Base-by-base conservation (phyloP, 2,329 filamentous ascomycete species). In the Fusarium verrucosum region DNA sequence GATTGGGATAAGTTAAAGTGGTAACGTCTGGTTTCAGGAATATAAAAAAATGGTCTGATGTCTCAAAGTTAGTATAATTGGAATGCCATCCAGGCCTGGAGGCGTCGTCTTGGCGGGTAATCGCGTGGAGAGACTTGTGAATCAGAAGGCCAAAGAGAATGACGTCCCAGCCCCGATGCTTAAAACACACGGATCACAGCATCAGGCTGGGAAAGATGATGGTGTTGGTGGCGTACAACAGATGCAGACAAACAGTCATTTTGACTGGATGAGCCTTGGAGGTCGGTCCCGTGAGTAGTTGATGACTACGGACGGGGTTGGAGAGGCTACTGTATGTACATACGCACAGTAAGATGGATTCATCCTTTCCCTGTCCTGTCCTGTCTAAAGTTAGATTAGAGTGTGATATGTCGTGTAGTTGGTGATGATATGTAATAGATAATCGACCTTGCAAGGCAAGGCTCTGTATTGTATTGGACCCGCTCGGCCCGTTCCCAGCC, bases 211-310 rank as follows among this genome's bases (percentile, higher is more conserved):
- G 26, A n/a, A n/a, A 50, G 45, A 20, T 11, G 37, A 38, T 35
- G 20, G 37, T 66, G 62, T 63, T 63, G 58, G 63, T 66, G 63
- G 62, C 58, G 52, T 40, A 59, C 47, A 20, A 32, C 41, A 66
- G 44, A 51, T 38, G 40, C 36, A 52, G 42, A 54, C 51, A 63
- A 63, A 63, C 51, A 40, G 53, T 33, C 36, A 37, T 40, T 36
- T 62, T 35, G n/a, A 30, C 33, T 47, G 37, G 45, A 14, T 36
- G 36, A 45, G n/a, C 36, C 25, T 32, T 44, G 22, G 26, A n/a
- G n/a, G n/a, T n/a, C n/a, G 44, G 36, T 36, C 25, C 41, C 37
- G 30, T 19, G 28, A 50, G 36, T 19, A 50, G 50, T 45, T 65
- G 42, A 45, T 43, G 32, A 20, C 26, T 65, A 50, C 44, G 56